Evolutionary conservation across 2,329 filamentous ascomycete genomes (phyloP), one percentile per base, ranked within the genome.

Genomic region (Hypocrella siamensis): DNA sequence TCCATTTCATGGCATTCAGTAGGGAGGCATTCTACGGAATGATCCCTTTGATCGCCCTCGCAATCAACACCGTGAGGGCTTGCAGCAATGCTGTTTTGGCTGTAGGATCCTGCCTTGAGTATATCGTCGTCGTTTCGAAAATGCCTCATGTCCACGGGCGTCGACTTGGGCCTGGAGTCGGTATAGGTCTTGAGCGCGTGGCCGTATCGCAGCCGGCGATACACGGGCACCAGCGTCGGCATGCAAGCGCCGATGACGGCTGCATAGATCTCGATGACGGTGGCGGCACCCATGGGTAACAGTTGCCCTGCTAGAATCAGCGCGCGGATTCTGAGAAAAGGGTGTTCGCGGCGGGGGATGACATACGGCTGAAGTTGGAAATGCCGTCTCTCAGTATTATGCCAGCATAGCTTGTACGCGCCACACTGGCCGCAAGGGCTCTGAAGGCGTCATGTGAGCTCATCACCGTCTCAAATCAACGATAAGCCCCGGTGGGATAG

Each of bases 71-170:
- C n/a, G n/a, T n/a, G n/a, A n/a, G n/a, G n/a, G n/a, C n/a, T n/a
- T n/a, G n/a, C n/a, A n/a, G n/a, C n/a, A n/a, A n/a, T n/a, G n/a
- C n/a, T n/a, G n/a, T n/a, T n/a, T n/a, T n/a, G n/a, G n/a, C n/a
- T n/a, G n/a, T n/a, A n/a, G n/a, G 21, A 22, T 7, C 21, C 12
- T 22, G 7, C 12, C 21, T 22, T 22, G 21, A 12, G 7, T 12
- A 12, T 12, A 7, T 12, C 58, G 45, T 65, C 71, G 30, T 57
- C 56, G 37, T 54, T 60, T 30, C 64, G 57, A 9, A 63, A 60
- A 26, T 70, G 53, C 2, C n/a, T n/a, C n/a, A 64, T 64, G 32
- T 60, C n/a, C n/a, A n/a, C n/a, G n/a, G n/a, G n/a, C n/a, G n/a
- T n/a, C n/a, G n/a, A n/a, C n/a, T n/a, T n/a, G n/a, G n/a, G n/a